Evolutionary conservation across 1,284 basidiomycete species (phyloP), one percentile per base, ranked within the genome.

Genomic region (Irpex sp.): DNA sequence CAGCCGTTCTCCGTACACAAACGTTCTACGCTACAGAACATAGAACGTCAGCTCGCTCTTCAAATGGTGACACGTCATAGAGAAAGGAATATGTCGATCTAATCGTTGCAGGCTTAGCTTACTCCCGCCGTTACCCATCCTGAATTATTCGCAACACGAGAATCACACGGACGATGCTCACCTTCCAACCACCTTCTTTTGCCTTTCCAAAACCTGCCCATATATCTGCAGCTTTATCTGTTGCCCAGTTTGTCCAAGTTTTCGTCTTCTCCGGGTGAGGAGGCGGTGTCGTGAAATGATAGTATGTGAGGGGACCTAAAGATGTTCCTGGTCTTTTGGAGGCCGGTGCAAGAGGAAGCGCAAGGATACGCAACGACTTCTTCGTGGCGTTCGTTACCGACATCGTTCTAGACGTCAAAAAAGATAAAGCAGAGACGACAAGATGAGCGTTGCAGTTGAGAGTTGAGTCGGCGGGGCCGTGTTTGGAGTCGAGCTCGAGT

Each of bases 201-300:
- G 87, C 84, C 65, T 85, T 85, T 13, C 89, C 91, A 69, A 90
- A 86, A 15, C 78, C 76, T 13, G 84, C 78, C 91, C 90, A 92
- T 4, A 81, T 73, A 52, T 78, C 73, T 1, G 80, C 71, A 0
- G 83, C 85, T 68, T 87, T 91, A 21, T 70, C 71, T 5, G 81
- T 76, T 1, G 74, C 75, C 79, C 80, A 83, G 5, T 79, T 81
- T 11, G 76, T 65, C 66, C 73, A 71, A 7, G 63, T 67, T 4
- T 52, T 57, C n/a, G 61, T 63, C 54, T 69, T 68, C 2, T 66
- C 65, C 31, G 68, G 65, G 2, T 69, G 62, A 31, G 70, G 69
- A 0, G 72, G 75, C 1, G 72, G 70, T 9, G 72, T 75, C 38
- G 81, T 73, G 66, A 84, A 84, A 66, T 83, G 81, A 67, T 83